Evolutionary conservation across 1,284 basidiomycete genomes (phyloP).

Genomic region (Moesziomyces antarcticus): DNA sequence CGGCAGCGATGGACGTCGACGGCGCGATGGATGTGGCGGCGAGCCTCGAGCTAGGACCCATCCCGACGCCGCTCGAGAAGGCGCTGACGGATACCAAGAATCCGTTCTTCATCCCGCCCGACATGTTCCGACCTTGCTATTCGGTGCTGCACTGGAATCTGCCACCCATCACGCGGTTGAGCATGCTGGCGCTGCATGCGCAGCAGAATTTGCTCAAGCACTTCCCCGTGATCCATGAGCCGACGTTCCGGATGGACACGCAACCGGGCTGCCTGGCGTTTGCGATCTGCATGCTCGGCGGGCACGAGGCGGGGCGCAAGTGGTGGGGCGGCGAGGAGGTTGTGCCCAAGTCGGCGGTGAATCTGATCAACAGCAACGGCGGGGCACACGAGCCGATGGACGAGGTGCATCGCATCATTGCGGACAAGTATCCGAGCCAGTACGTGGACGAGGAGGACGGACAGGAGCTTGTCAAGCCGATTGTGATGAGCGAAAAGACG

Average conservation of each 20-base stretch:
- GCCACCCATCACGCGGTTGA: conserved; percentile 54
- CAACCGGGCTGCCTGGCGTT: conserved; percentile 58
- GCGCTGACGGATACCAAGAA: conserved; percentile 53
- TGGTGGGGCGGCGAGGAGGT: conserved; percentile 64
- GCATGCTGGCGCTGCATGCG: conserved; percentile 56
- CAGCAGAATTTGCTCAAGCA: conserved; percentile 62
- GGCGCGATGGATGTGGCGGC: conserved; percentile 6
- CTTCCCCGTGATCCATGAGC: conserved; percentile 59
- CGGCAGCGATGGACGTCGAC: background rate
- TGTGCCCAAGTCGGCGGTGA: conserved; percentile 40
- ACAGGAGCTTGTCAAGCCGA: conserved; percentile 56
- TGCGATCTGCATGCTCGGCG: conserved; percentile 57
- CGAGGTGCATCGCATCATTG: conserved; percentile 8
- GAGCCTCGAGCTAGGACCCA: conserved; percentile 15
- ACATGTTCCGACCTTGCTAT: conserved; percentile 58
- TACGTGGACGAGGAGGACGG: conserved; percentile 58
- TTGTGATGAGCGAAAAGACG: conserved; percentile 59
- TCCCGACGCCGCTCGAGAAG: conserved; percentile 37
- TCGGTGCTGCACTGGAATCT: conserved; percentile 56
- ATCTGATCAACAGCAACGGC: conserved; percentile 33
- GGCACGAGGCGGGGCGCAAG: conserved; percentile 53
- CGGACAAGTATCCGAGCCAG: conserved; percentile 17
- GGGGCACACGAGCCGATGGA: conserved; percentile 2
- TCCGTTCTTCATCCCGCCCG: conserved; percentile 56
- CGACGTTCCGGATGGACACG: conserved; percentile 59